Evolutionary conservation across 2,329 filamentous ascomycete genomes (phyloP).

Genomic region (Ciborinia camelliae): DNA sequence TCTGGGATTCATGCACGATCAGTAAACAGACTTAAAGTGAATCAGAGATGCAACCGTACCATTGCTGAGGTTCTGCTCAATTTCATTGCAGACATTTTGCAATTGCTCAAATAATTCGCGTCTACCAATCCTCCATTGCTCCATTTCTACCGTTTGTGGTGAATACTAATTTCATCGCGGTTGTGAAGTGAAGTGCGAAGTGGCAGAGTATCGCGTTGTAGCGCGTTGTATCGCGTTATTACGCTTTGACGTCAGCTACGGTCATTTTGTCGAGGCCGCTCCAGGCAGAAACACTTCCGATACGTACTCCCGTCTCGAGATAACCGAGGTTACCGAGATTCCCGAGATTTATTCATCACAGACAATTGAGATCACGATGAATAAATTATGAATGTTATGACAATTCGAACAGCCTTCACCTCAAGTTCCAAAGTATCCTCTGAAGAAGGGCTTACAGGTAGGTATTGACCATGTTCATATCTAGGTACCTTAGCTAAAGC

Average conservation of each 20-base stretch:
- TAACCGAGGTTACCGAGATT: background rate
- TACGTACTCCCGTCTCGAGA: background rate
- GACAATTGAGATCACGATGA: background rate
- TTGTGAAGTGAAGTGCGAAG: background rate
- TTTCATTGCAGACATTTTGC: conserved; percentile 26
- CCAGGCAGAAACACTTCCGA: background rate
- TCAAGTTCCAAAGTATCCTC: no score
- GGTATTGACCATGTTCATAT: no score
- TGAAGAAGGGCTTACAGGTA: no score
- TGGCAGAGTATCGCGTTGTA: conserved; percentile 9
- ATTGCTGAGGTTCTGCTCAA: conserved; percentile 27
- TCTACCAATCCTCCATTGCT: conserved; percentile 32
- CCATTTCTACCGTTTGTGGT: conserved; percentile 24
- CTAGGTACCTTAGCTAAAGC: no score
- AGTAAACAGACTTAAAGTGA: background rate
- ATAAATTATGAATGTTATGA: no score
- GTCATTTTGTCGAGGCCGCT: background rate
- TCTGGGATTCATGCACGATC: conserved; percentile 7
- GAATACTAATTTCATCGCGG: conserved; percentile 5
- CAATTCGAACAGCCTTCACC: no score
- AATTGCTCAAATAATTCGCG: conserved; percentile 29
- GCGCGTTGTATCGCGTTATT: no score
- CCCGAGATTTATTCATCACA: background rate
- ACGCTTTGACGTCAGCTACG: background rate
- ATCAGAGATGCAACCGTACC: conserved; percentile 21